A percentile compares a stretch with the other conserved stretches of the same genome.
phyloP scores from a whole-genome alignment of 2,329 filamentous ascomycete species.

The Nigrospora sphaerica region DNA sequence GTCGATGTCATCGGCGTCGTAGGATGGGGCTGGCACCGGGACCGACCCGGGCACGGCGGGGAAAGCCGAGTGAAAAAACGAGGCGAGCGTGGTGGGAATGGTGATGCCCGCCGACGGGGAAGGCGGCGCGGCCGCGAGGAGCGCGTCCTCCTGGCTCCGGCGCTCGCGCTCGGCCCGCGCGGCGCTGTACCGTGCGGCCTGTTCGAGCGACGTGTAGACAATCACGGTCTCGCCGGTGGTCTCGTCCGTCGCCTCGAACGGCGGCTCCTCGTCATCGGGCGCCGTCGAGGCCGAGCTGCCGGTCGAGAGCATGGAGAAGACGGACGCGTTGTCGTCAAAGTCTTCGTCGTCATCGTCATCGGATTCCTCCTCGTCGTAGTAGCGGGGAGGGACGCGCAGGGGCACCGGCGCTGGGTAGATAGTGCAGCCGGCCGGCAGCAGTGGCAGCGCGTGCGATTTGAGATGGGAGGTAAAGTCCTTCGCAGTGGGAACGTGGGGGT shows the following conservation, averaged over 20 bases:
- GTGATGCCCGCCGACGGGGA: too few species aligned
- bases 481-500: too few species aligned
- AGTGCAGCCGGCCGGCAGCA: too few species aligned
- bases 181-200: conserved; percentile 19
- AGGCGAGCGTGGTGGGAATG: too few species aligned
- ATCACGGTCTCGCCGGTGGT: conserved; percentile 16
- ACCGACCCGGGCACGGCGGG: too few species aligned
- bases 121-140: conserved; percentile 2
- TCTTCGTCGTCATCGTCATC: conserved; percentile 5
- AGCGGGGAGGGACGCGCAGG: too few species aligned
- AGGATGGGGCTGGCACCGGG: background rate
- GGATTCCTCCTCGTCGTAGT: background rate
- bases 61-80: too few species aligned
- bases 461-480: too few species aligned
- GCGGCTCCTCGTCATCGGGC: conserved; percentile 5
- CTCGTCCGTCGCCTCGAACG: conserved; percentile 12
- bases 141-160: conserved; percentile 6
- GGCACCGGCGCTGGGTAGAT: too few species aligned
- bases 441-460: too few species aligned
- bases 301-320: conserved; percentile 8
- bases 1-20: conserved; percentile 2
- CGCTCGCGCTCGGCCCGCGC: conserved; percentile 10
- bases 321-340: conserved; percentile 6
- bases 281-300: conserved; percentile 16
- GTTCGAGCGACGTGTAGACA: conserved; percentile 22